These are phyloP conservation scores for Rubus parviflorus DNA, from an alignment of 306 rosid genomes.

Conservation along the genomic window DNA sequence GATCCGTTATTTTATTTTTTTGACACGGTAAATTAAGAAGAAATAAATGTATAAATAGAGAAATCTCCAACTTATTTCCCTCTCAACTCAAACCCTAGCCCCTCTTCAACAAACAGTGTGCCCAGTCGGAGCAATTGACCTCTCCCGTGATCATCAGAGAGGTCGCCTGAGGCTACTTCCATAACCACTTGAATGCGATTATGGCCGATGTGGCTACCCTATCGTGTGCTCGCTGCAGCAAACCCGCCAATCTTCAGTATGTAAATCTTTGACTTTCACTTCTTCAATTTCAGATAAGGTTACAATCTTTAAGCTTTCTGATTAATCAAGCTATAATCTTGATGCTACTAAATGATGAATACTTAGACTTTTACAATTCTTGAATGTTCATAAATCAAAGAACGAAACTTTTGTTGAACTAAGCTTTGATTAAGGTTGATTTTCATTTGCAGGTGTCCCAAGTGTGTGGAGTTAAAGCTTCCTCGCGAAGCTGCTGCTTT, in stretches of 20 bases:
- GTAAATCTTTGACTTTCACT: constrained; percentile 5
- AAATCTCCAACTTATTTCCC: neutral
- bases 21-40: no score
- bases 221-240: constrained; percentile 67
- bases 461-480: constrained; percentile 87
- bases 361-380: neutral
- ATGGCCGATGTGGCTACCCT: constrained; percentile 59
- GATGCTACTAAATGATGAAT: neutral
- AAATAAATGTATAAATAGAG: neutral
- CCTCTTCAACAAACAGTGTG: neutral
- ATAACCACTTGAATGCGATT: neutral
- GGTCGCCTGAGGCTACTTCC: neutral
- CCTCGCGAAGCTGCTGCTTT: constrained; percentile 86
- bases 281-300: neutral
- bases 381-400: neutral
- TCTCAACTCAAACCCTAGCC: constrained; percentile 13
- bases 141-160: constrained; percentile 1
- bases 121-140: neutral
- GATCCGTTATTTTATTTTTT: no score
- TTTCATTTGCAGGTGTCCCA: constrained; percentile 69
- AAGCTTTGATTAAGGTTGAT: no score
- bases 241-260: constrained; percentile 86
- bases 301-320: neutral
- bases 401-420: neutral
- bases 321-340: neutral